These are phyloP conservation scores for Pisolithus tinctorius DNA, from an alignment of 768 basidiomycete species.

Conservation along the genomic window DNA sequence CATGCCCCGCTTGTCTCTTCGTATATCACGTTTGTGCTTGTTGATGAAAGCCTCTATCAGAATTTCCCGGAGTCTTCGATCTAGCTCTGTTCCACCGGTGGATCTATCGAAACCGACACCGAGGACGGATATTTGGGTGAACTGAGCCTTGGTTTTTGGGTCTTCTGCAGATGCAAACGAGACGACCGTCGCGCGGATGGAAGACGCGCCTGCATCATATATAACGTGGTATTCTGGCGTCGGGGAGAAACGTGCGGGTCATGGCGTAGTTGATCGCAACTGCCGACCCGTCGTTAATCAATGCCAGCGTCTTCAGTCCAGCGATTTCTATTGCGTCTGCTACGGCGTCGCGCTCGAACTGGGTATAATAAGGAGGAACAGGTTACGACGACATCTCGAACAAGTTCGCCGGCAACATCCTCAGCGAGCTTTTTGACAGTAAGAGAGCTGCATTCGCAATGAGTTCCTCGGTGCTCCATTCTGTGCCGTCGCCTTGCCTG, in stretches of 20 bases:
- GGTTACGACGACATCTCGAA: slow-evolving; percentile 80
- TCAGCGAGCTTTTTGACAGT: slow-evolving; percentile 88
- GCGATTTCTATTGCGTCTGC: slow-evolving; percentile 90
- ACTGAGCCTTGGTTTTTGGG: slow-evolving; percentile 41
- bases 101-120: slow-evolving; percentile 77
- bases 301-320: slow-evolving; percentile 73
- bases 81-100: slow-evolving; percentile 78
- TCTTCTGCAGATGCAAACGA: slow-evolving; percentile 49
- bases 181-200: slow-evolving; percentile 72
- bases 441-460: slow-evolving; percentile 92
- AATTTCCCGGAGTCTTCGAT: slow-evolving; percentile 75
- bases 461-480: slow-evolving; percentile 85
- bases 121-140: slow-evolving; percentile 70
- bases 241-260: slow-evolving; percentile 80
- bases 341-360: slow-evolving; percentile 87
- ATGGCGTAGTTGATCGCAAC: slow-evolving; percentile 98
- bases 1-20: slow-evolving; percentile 75
- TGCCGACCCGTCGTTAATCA: slow-evolving; percentile 90
- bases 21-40: slow-evolving; percentile 63
- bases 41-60: slow-evolving; percentile 68
- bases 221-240: slow-evolving; percentile 80
- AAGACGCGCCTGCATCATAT: slow-evolving; percentile 89
- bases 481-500: slow-evolving; percentile 51
- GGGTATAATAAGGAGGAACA: slow-evolving; percentile 88
- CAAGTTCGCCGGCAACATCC: slow-evolving; percentile 62